Percentiles rank a stretch among this genome's conserved stretches.
These are phyloP conservation scores for Camelina laxa DNA, from an alignment of 345 rosid genomes.

Conservation along the genomic window DNA sequence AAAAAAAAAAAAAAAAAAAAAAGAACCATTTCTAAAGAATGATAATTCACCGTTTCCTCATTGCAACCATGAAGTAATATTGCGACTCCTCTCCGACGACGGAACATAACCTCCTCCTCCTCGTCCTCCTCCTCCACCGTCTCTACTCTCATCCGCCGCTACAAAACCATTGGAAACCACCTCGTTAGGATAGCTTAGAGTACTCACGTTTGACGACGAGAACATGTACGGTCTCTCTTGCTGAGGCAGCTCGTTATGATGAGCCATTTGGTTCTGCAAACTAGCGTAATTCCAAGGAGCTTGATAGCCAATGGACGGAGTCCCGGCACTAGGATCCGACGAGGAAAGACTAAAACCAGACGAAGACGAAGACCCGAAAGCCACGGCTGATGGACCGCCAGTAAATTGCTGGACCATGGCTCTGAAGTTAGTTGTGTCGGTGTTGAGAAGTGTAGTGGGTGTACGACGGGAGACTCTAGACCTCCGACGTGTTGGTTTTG, in stretches of 20 bases:
- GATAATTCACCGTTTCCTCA: conserved; percentile 12
- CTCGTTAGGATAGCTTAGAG: conserved; percentile 31
- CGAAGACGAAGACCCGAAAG: conserved; percentile 63
- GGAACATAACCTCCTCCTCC: conserved; percentile 32
- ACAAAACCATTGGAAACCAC: conserved; percentile 24
- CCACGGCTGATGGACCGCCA: conserved; percentile 87
- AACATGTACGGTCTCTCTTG: conserved; percentile 30
- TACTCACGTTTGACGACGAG: conserved; percentile 4
- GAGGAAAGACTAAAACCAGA: conserved; percentile 37
- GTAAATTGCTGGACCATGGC: conserved; percentile 98
- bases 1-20: background rate
- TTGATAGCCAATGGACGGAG: conserved; percentile 28
- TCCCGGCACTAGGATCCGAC: conserved; percentile 14
- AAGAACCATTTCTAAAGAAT: background rate
- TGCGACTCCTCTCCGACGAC: conserved; percentile 24
- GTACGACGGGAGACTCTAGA: conserved; percentile 88
- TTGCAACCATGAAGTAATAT: conserved; percentile 32
- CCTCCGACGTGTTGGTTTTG: conserved; percentile 77
- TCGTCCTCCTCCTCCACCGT: conserved; percentile 14
- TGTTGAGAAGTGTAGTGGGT: conserved; percentile 85
- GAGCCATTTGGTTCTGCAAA: conserved; percentile 23
- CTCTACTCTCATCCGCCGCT: conserved; percentile 23
- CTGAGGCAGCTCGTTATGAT: conserved; percentile 13
- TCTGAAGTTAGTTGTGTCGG: conserved; percentile 85
- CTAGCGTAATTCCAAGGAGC: conserved; percentile 35